Percentiles rank a stretch among this genome's conserved stretches.
Conservation (phyloP, 306 rosid species). For the Vigna trinervia region DNA sequence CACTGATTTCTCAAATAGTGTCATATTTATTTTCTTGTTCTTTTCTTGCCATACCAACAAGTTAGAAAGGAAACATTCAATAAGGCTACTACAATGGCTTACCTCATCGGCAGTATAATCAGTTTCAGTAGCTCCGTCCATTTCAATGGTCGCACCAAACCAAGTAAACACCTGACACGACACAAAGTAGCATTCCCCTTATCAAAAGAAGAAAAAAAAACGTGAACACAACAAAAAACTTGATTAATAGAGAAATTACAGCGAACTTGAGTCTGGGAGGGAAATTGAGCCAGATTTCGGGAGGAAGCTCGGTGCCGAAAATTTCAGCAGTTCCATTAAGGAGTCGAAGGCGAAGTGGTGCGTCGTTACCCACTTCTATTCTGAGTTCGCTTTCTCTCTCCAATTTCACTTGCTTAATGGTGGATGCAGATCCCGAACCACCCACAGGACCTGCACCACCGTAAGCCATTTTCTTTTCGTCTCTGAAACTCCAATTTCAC, state of each 20-base stretch:
- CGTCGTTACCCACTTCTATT: conserved; percentile 75
- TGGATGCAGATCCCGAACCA: conserved; percentile 56
- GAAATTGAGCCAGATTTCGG: conserved; percentile 87
- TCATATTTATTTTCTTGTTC: too few species aligned
- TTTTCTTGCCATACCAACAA: background rate
- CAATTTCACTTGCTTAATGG: conserved; percentile 74
- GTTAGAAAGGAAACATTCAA: background rate
- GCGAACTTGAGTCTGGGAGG: conserved; percentile 91
- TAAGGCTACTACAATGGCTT: conserved; percentile 1
- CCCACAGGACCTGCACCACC: conserved; percentile 55
- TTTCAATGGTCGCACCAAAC: conserved; percentile 93
- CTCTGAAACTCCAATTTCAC: background rate
- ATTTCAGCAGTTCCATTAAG: conserved; percentile 90
- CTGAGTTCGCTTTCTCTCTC: conserved; percentile 89
- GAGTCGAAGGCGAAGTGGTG: conserved; percentile 81
- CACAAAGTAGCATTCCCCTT: background rate
- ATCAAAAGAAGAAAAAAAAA: background rate
- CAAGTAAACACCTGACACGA: conserved; percentile 76
- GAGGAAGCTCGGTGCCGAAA: conserved; percentile 92
- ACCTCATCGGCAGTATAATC: conserved; percentile 97
- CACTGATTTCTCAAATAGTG: conserved; percentile 3
- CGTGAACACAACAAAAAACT: background rate
- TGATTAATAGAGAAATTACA: conserved; percentile 41
- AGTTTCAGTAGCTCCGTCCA: conserved; percentile 90
- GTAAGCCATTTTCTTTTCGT: conserved; percentile 53